Conservation (phyloP, 2,329 filamentous ascomycete species). For the Penicillium sp. region DNA sequence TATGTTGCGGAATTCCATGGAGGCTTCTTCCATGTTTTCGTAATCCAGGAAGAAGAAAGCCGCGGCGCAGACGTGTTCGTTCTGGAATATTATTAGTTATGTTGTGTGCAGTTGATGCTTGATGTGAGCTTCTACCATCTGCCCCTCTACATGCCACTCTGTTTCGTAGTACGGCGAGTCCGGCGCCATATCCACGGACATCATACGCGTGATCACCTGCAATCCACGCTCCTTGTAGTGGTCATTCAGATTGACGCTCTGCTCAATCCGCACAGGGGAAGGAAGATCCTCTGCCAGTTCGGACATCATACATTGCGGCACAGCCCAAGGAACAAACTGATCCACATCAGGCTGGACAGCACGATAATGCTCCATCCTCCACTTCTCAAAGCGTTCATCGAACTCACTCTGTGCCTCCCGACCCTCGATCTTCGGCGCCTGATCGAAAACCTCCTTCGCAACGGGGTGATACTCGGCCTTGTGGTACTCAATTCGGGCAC, state of each 20-base stretch:
- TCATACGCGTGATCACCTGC: slow-evolving; percentile 66
- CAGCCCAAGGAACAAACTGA: slow-evolving; percentile 32
- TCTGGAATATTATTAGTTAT: slow-evolving; percentile 34
- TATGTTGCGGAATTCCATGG: slow-evolving; percentile 53
- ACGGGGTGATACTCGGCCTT: slow-evolving; percentile 31
- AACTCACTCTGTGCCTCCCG: slow-evolving; percentile 25
- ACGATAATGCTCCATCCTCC: slow-evolving; percentile 24
- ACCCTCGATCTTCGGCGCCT: slow-evolving; percentile 13
- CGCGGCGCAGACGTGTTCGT: slow-evolving; percentile 65
- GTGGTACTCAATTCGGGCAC: slow-evolving; percentile 32
- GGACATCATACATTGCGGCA: slow-evolving; percentile 29
- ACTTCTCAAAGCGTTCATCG: slow-evolving; percentile 24
- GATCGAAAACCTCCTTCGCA: slow-evolving; percentile 16
- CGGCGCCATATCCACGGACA: slow-evolving; percentile 60
- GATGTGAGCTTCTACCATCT: slow-evolving; percentile 27
- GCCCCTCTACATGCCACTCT: slow-evolving; percentile 51
- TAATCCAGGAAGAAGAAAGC: slow-evolving; percentile 63
- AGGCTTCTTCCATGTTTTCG: slow-evolving; percentile 59
- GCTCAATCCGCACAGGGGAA: slow-evolving; percentile 27
- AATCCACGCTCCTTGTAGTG: slow-evolving; percentile 49
- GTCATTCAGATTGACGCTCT: slow-evolving; percentile 30
- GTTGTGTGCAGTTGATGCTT: neutral
- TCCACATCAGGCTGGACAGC: slow-evolving; percentile 30
- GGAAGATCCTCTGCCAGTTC: slow-evolving; percentile 27
- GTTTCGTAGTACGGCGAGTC: slow-evolving; percentile 57